Evolutionary conservation across 257 asterid genomes (phyloP).

Genomic region (Solanum tacnaense): DNA sequence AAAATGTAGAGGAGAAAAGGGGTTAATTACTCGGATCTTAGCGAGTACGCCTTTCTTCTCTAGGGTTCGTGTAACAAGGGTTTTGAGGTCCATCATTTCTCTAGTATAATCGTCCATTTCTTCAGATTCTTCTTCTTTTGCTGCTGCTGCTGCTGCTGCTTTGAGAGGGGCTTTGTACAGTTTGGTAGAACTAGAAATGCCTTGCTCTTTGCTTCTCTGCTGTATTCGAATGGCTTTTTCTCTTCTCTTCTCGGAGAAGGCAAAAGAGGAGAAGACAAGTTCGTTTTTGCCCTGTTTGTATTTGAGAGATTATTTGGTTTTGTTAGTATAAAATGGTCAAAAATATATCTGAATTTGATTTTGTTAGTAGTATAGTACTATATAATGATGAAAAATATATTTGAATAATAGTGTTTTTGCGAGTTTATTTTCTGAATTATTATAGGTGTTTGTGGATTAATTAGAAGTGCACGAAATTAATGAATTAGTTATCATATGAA

Average conservation of each 20-base stretch:
- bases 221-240: not conserved
- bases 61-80: slow-evolving; percentile 87
- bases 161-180: not conserved
- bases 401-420: no score
- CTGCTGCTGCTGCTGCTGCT: not conserved
- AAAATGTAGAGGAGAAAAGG: not conserved
- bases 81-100: slow-evolving; percentile 73
- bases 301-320: not conserved
- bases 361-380: not conserved
- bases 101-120: slow-evolving; percentile 40
- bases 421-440: not conserved
- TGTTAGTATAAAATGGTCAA: no score
- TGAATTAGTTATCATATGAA: no score
- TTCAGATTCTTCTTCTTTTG: not conserved
- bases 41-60: slow-evolving; percentile 99
- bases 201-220: no score
- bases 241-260: not conserved
- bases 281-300: not conserved
- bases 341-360: not conserved
- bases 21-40: slow-evolving; percentile 80
- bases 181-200: not conserved
- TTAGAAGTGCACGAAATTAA: no score
- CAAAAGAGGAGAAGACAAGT: not conserved
- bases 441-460: no score
- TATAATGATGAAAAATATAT: not conserved